A percentile compares a stretch with the other conserved stretches of the same genome.
phyloP scores from a whole-genome alignment of 805 yeast species.

The Gaillardinia entomophila region DNA sequence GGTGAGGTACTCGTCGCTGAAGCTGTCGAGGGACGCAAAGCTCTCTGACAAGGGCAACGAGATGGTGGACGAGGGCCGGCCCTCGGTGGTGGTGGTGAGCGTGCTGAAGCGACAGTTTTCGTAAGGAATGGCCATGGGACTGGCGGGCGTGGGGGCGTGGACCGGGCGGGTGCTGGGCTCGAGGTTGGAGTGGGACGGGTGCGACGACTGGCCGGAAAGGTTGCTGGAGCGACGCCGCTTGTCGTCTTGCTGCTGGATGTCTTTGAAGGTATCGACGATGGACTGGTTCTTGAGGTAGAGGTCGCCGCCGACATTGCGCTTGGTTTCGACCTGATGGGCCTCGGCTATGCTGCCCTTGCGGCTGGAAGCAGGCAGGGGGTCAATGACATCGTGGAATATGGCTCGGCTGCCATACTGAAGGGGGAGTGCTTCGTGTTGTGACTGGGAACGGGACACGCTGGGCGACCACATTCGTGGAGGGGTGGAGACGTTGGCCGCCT shows the following conservation, averaged over 20 bases:
- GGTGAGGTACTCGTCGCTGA: slow-evolving; percentile 51
- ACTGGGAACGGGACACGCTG: background rate
- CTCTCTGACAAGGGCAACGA: slow-evolving; percentile 66
- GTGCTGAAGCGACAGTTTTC: background rate
- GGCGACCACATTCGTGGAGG: slow-evolving; percentile 6
- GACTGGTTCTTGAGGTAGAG: slow-evolving; percentile 37
- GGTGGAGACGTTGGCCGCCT: slow-evolving; percentile 14
- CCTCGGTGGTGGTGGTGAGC: slow-evolving; percentile 4
- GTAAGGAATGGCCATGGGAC: background rate
- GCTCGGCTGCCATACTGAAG: slow-evolving; percentile 12
- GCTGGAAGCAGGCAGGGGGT: slow-evolving; percentile 14
- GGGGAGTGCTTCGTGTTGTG: background rate
- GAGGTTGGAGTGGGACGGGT: background rate
- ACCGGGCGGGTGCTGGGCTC: background rate
- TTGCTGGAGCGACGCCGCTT: slow-evolving; percentile 29
- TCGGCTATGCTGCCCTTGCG: slow-evolving; percentile 21
- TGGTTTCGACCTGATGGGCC: slow-evolving; percentile 41
- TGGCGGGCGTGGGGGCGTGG: background rate
- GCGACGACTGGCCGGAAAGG: slow-evolving; percentile 3
- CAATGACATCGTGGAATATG: slow-evolving; percentile 29
- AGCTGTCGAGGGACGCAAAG: slow-evolving; percentile 72
- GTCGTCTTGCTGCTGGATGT: slow-evolving; percentile 36
- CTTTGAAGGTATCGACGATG: slow-evolving; percentile 38
- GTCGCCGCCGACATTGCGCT: slow-evolving; percentile 41
- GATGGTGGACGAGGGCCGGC: slow-evolving; percentile 60